phyloP scores from a whole-genome alignment of 441 rosid species.

The Bocquillonia castaneifolia region DNA sequence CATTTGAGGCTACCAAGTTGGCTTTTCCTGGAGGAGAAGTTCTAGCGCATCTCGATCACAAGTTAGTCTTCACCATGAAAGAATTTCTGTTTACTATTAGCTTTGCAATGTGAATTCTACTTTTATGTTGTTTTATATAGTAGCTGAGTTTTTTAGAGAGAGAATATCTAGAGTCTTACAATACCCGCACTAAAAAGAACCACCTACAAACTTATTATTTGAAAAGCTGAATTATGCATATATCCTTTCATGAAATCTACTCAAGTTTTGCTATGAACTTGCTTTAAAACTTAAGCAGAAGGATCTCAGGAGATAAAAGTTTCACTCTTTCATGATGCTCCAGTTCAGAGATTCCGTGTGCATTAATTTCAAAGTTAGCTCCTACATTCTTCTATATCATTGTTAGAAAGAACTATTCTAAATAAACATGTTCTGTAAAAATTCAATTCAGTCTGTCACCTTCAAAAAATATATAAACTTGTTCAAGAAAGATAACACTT shows the following conservation, averaged over 20 bases:
- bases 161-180: background rate
- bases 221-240: too few relatives aligned
- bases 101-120: too few relatives aligned
- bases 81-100: too few relatives aligned
- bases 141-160: background rate
- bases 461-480: background rate
- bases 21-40: conserved; percentile 75
- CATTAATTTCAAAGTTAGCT: background rate
- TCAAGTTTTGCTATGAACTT: background rate
- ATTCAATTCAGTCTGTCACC: background rate
- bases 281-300: background rate
- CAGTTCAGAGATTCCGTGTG: background rate
- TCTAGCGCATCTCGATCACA: conserved; percentile 80
- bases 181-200: background rate
- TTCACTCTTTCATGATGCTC: background rate
- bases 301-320: background rate
- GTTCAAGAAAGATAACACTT: too few relatives aligned
- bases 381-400: background rate
- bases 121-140: too few relatives aligned
- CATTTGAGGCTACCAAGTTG: conserved; percentile 60
- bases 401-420: background rate
- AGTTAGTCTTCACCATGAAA: conserved; percentile 42
- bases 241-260: too few relatives aligned
- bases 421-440: background rate
- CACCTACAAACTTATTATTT: too few relatives aligned